Percentiles rank a stretch among this genome's conserved stretches.
Conservation (phyloP, 192 early-diverging fungal genomes). For the Umbelopsis vinacea region DNA sequence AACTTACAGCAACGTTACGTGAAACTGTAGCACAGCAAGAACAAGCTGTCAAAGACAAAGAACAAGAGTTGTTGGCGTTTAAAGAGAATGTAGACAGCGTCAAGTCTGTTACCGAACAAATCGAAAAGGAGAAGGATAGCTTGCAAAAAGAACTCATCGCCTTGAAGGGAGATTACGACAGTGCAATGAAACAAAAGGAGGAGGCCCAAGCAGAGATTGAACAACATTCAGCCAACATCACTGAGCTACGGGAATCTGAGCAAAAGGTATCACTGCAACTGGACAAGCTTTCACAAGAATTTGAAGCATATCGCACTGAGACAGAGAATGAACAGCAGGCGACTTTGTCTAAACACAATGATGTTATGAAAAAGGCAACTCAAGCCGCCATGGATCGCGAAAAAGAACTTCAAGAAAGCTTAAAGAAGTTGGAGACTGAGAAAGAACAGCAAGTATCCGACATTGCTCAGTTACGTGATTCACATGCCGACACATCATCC, state of each 20-base stretch:
- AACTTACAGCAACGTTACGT: not conserved
- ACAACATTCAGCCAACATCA: not conserved
- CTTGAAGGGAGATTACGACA: not conserved
- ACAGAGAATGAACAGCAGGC: not conserved
- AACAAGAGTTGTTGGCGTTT: not conserved
- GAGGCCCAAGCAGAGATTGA: not conserved
- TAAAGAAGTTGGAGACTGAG: not conserved
- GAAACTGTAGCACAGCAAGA: not conserved
- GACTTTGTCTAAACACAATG: not conserved
- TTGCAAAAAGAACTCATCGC: conserved; percentile 1
- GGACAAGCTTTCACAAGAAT: not conserved
- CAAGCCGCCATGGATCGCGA: not conserved
- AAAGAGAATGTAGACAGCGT: not conserved
- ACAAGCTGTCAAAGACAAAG: not conserved
- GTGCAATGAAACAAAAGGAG: not conserved
- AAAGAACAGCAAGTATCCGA: not conserved
- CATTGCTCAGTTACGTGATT: too few relatives aligned
- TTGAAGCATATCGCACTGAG: not conserved
- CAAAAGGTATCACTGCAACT: not conserved
- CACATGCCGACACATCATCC: too few relatives aligned
- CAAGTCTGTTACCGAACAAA: not conserved
- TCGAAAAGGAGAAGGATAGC: conserved; percentile 1
- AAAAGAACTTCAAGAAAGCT: not conserved
- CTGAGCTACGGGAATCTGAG: not conserved
- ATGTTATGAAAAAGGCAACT: not conserved